phyloP scores from a whole-genome alignment of 2,329 filamentous ascomycete species.

The Venturia effusa region DNA sequence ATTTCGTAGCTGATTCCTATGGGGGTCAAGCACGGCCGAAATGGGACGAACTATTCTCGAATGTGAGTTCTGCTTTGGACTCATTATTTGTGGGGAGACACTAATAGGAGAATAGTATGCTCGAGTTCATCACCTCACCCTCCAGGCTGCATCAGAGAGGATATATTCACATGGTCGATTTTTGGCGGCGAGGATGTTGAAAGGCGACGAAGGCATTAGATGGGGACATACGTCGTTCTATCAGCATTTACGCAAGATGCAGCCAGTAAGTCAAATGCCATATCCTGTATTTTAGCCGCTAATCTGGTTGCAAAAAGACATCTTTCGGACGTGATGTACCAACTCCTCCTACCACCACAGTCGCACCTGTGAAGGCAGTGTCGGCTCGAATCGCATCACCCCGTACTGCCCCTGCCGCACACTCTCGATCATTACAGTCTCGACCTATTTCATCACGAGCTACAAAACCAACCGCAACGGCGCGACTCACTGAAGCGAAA shows the following conservation, averaged over 20 bases:
- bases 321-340: constrained; percentile 9
- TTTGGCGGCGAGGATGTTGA: constrained; percentile 34
- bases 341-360: not conserved
- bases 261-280: constrained; percentile 19
- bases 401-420: not conserved
- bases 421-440: not conserved
- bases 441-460: not conserved
- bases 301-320: not conserved
- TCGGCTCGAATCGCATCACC: not conserved
- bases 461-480: not conserved
- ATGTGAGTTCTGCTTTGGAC: constrained; percentile 9
- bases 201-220: constrained; percentile 30
- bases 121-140: constrained; percentile 22
- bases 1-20: constrained; percentile 50
- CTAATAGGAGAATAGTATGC: constrained; percentile 18
- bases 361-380: not conserved
- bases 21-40: constrained; percentile 3
- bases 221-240: constrained; percentile 35
- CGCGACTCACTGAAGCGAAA: not conserved
- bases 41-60: not conserved
- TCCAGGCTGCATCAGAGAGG: constrained; percentile 19
- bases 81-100: not conserved
- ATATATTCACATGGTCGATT: constrained; percentile 31
- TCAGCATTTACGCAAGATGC: constrained; percentile 27
- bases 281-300: not conserved